phyloP scores from a whole-genome alignment of 1,284 basidiomycete genomes.

The Exobasidium cylindrosporum region DNA sequence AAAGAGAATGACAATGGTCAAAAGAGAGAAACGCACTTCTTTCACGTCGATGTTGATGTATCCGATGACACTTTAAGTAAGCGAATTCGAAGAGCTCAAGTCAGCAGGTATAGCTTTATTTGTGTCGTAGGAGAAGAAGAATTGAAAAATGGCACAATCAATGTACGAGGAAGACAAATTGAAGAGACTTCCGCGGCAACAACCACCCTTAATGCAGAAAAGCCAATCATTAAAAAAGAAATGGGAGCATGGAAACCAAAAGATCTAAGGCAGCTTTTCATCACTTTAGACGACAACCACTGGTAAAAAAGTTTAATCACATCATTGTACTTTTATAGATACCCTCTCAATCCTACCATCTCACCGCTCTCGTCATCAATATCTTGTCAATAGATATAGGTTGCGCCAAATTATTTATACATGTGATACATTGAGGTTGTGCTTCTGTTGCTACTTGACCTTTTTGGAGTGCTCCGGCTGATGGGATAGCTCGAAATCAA shows the following conservation, averaged over 20 bases:
- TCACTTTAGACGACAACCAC: slow-evolving; percentile 27
- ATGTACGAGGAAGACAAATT: slow-evolving; percentile 31
- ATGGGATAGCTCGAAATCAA: slow-evolving; percentile 44
- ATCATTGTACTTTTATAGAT: no score
- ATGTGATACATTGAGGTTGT: no score
- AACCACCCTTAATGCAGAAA: neutral
- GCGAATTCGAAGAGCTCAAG: slow-evolving; percentile 38
- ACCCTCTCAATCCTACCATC: no score
- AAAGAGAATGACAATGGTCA: neutral
- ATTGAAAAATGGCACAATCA: slow-evolving; percentile 32
- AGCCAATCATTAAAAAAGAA: slow-evolving; percentile 16
- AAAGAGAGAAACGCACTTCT: slow-evolving; percentile 27
- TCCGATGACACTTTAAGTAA: slow-evolving; percentile 42
- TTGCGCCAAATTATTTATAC: no score
- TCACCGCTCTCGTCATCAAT: no score
- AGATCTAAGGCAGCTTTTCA: slow-evolving; percentile 26
- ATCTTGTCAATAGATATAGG: no score
- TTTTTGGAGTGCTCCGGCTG: slow-evolving; percentile 29
- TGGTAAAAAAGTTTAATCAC: slow-evolving; percentile 14
- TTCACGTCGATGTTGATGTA: slow-evolving; percentile 46
- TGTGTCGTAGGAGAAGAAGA: slow-evolving; percentile 50
- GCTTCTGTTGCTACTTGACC: no score
- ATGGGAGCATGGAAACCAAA: slow-evolving; percentile 27
- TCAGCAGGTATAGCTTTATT: slow-evolving; percentile 44
- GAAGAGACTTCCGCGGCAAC: neutral